phyloP scores from a whole-genome alignment of 257 asterid species.

The Solanum dulcamara region DNA sequence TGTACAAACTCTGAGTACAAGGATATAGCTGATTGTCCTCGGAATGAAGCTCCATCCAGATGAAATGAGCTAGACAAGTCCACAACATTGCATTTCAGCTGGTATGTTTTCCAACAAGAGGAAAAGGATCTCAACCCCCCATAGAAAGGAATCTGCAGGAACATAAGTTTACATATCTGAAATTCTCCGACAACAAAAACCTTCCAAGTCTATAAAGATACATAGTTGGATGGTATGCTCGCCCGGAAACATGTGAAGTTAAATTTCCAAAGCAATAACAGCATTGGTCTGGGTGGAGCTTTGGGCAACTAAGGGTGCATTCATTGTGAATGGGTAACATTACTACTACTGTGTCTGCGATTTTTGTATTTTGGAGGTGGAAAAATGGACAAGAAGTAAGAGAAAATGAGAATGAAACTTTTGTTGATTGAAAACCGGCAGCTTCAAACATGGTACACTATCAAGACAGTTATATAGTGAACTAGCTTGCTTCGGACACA shows the following conservation, averaged over 20 bases:
- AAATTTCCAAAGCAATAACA: not conserved
- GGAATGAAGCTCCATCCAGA: slow-evolving; percentile 16
- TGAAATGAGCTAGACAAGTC: slow-evolving; percentile 20
- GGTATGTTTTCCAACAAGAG: slow-evolving; percentile 26
- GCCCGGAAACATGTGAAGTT: not conserved
- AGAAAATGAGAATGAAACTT: not conserved
- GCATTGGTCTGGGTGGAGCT: not conserved
- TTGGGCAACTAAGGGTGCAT: not conserved
- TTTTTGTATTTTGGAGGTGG: no score
- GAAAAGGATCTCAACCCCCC: slow-evolving; percentile 34
- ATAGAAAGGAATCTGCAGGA: slow-evolving; percentile 41
- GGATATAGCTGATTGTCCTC: slow-evolving; percentile 21
- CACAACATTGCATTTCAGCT: slow-evolving; percentile 25
- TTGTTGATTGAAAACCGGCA: not conserved
- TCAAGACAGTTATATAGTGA: not conserved
- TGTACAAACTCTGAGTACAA: slow-evolving; percentile 24
- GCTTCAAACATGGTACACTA: not conserved
- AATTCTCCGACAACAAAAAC: not conserved
- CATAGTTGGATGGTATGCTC: not conserved
- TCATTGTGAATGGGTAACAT: not conserved
- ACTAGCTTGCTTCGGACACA: not conserved
- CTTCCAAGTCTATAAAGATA: not conserved
- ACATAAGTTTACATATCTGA: not conserved
- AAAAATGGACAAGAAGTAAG: not conserved
- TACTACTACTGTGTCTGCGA: not conserved